phyloP scores from a whole-genome alignment of 2,329 filamentous ascomycete species.

The Trichoderma simmonsii region DNA sequence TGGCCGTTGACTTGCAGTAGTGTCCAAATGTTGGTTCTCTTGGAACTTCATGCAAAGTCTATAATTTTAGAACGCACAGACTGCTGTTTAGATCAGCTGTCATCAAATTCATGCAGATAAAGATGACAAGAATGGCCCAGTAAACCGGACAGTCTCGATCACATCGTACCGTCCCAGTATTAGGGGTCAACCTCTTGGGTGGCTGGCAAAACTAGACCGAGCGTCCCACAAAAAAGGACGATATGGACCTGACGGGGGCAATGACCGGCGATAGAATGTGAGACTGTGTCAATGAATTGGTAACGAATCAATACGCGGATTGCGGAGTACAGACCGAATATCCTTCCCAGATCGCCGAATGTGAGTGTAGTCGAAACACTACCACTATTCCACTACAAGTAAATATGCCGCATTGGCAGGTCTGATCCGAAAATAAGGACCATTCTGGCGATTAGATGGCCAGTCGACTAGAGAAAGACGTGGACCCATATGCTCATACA shows the following conservation, averaged over 20 bases:
- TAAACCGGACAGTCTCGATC: background rate
- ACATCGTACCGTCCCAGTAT: background rate
- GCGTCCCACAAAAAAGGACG: background rate
- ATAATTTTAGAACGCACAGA: background rate
- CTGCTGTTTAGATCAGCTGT: background rate
- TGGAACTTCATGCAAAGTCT: background rate
- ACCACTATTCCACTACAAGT: too few species aligned
- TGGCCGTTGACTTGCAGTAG: background rate
- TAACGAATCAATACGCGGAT: background rate
- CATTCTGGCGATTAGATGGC: too few species aligned
- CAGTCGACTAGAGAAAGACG: too few species aligned
- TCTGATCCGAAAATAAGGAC: too few species aligned
- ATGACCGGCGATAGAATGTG: background rate
- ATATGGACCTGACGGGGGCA: background rate
- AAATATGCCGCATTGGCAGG: too few species aligned
- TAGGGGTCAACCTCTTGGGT: background rate
- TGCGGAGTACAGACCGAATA: background rate
- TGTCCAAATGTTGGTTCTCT: background rate
- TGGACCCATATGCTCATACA: too few species aligned
- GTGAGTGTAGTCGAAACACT: background rate
- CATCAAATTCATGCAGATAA: background rate
- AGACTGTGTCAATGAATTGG: background rate
- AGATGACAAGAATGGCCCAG: background rate
- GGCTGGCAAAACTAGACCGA: background rate
- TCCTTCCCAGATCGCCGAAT: background rate